Percentiles rank a stretch among this genome's conserved stretches.
These are phyloP conservation scores for Trichoderma sp. DNA, from an alignment of 2,329 filamentous ascomycete species.

Conservation along the genomic window DNA sequence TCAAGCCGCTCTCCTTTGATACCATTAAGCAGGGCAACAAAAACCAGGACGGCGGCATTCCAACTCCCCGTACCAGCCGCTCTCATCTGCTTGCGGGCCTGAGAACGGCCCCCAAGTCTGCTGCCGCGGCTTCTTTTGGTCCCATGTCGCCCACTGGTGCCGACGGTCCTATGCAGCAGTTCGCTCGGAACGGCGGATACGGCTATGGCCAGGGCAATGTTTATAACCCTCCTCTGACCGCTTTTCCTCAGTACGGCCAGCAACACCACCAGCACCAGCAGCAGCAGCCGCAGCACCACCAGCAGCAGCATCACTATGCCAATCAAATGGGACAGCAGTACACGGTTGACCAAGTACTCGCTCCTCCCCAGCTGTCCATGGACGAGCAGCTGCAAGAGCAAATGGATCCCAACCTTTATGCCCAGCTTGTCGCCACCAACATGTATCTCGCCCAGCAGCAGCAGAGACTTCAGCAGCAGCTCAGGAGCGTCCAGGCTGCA, in stretches of 20 bases:
- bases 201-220: conserved; percentile 48
- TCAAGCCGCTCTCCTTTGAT: conserved; percentile 87
- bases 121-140: conserved; percentile 71
- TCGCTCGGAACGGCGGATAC: conserved; percentile 53
- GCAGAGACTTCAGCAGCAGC: conserved; percentile 90
- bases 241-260: conserved; percentile 54
- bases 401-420: conserved; percentile 85
- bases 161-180: conserved; percentile 46
- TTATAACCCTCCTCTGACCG: conserved; percentile 61
- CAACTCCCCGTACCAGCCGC: conserved; percentile 90
- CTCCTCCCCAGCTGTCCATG: conserved; percentile 79
- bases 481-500: conserved; percentile 79
- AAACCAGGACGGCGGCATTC: conserved; percentile 68
- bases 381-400: conserved; percentile 69
- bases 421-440: conserved; percentile 88
- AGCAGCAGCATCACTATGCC: conserved; percentile 37
- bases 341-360: conserved; percentile 88
- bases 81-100: conserved; percentile 92
- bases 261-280: conserved; percentile 1
- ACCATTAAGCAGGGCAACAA: conserved; percentile 69
- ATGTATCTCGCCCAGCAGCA: conserved; percentile 92
- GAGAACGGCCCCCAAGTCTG: conserved; percentile 89
- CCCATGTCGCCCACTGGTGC: conserved; percentile 61
- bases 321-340: conserved; percentile 52
- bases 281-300: neutral